Percentiles rank a stretch among this genome's conserved stretches.
These are phyloP conservation scores for Sarocladium strictum DNA, from an alignment of 2,329 filamentous ascomycete species.

Conservation along the genomic window DNA sequence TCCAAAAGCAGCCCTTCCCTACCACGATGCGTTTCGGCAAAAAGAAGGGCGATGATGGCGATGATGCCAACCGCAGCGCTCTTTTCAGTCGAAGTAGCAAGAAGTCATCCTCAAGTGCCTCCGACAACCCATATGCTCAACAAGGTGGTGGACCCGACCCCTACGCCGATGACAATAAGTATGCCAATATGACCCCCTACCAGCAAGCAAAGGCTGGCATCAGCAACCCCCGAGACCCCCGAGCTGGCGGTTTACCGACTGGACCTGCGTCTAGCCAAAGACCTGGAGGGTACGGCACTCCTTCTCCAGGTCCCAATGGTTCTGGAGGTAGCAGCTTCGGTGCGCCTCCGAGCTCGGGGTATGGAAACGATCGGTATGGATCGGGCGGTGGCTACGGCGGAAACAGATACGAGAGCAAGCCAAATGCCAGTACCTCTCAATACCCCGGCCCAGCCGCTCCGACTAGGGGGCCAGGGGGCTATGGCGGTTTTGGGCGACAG, in stretches of 20 bases:
- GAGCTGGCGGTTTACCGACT: constrained; percentile 22
- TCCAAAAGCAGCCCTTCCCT: neutral
- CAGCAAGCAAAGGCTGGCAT: constrained; percentile 35
- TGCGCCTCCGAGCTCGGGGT: constrained; percentile 32
- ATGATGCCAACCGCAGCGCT: constrained; percentile 41
- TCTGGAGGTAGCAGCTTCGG: constrained; percentile 14
- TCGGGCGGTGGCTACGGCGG: constrained; percentile 44
- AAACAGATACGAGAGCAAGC: constrained; percentile 43
- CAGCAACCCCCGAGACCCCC: constrained; percentile 21
- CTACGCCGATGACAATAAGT: constrained; percentile 44
- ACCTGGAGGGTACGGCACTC: constrained; percentile 19
- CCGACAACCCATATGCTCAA: constrained; percentile 53
- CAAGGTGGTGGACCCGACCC: constrained; percentile 43
- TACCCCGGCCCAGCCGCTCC: constrained; percentile 22
- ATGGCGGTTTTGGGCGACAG: constrained; percentile 51
- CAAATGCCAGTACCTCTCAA: constrained; percentile 15
- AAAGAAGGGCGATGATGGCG: constrained; percentile 38
- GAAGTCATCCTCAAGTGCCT: constrained; percentile 38
- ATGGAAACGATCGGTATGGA: constrained; percentile 48
- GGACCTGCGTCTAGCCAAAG: constrained; percentile 18
- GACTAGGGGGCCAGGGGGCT: constrained; percentile 48
- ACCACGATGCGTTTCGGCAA: constrained; percentile 53
- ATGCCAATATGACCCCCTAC: constrained; percentile 39
- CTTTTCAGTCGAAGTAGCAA: constrained; percentile 49
- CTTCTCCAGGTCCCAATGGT: constrained; percentile 19